phyloP scores from a whole-genome alignment of 1,139 yeast species.

The Geotrichum fermentans region DNA sequence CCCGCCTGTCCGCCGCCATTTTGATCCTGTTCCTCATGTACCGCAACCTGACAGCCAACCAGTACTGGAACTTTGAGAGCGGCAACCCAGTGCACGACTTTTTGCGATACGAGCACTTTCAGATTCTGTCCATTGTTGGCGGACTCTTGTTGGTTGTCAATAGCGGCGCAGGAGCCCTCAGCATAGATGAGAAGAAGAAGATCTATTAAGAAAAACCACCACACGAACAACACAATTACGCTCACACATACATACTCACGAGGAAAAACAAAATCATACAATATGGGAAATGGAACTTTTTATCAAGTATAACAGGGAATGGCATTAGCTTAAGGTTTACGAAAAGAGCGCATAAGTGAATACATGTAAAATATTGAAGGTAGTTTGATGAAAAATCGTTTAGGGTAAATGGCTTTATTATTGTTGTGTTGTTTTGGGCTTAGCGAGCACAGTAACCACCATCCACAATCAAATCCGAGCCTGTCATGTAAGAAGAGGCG shows the following conservation, averaged over 20 bases:
- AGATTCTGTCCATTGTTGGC: slow-evolving; percentile 90
- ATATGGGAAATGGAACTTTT: no score
- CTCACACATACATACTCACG: not conserved
- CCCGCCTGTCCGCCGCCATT: slow-evolving; percentile 80
- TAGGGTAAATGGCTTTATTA: not conserved
- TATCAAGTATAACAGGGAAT: not conserved
- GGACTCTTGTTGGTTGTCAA: slow-evolving; percentile 86
- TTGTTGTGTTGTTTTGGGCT: not conserved
- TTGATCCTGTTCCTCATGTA: slow-evolving; percentile 68
- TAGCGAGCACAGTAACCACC: slow-evolving; percentile 72
- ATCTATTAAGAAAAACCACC: slow-evolving; percentile 48
- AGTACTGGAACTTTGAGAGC: slow-evolving; percentile 76
- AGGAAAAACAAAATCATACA: no score
- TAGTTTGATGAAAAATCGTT: no score
- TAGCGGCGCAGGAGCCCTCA: slow-evolving; percentile 94
- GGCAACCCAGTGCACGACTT: slow-evolving; percentile 81
- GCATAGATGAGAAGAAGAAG: slow-evolving; percentile 94
- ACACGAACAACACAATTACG: not conserved
- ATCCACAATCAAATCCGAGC: slow-evolving; percentile 72
- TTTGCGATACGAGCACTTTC: slow-evolving; percentile 89
- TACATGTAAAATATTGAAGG: no score
- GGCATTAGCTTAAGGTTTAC: not conserved
- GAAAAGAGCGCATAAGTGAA: no score
- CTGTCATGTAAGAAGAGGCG: slow-evolving; percentile 80
- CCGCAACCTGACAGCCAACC: slow-evolving; percentile 76